Evolutionary conservation across 2,329 filamentous ascomycete genomes (phyloP).

Genomic region (Talaromyces sp.): DNA sequence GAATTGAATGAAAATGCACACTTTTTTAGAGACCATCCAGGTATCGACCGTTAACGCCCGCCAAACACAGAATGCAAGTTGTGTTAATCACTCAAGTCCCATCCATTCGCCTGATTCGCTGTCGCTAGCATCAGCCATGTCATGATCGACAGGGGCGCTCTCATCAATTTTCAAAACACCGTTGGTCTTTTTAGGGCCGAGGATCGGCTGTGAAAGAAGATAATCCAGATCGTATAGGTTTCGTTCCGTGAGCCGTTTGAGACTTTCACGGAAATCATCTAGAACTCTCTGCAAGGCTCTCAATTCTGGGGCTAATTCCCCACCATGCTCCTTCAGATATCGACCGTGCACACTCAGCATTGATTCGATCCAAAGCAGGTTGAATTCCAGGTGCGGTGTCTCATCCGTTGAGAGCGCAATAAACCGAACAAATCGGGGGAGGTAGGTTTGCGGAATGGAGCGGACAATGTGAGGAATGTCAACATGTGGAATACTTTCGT

Average conservation of each 20-base stretch:
- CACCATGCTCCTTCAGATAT: conserved; percentile 76
- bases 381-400: conserved; percentile 91
- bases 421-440: conserved; percentile 78
- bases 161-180: conserved; percentile 28
- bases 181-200: conserved; percentile 21
- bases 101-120: conserved; percentile 49
- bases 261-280: conserved; percentile 72
- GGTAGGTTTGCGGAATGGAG: conserved; percentile 77
- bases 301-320: conserved; percentile 77
- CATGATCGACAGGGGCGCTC: conserved; percentile 17
- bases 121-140: conserved; percentile 22
- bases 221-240: conserved; percentile 90
- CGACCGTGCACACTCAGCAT: conserved; percentile 75
- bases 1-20: conserved; percentile 8
- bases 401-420: conserved; percentile 84
- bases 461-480: conserved; percentile 75
- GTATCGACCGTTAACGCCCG: conserved; percentile 22
- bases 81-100: conserved; percentile 44
- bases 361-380: conserved; percentile 85
- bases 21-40: conserved; percentile 20
- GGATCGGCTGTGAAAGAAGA: conserved; percentile 54
- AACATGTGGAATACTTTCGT: conserved; percentile 71
- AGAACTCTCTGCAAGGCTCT: conserved; percentile 78
- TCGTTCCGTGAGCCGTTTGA: conserved; percentile 77
- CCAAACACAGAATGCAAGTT: conserved; percentile 14